These are phyloP conservation scores for Aquilaria malaccensis DNA, from an alignment of 345 rosid genomes.

Conservation along the genomic window DNA sequence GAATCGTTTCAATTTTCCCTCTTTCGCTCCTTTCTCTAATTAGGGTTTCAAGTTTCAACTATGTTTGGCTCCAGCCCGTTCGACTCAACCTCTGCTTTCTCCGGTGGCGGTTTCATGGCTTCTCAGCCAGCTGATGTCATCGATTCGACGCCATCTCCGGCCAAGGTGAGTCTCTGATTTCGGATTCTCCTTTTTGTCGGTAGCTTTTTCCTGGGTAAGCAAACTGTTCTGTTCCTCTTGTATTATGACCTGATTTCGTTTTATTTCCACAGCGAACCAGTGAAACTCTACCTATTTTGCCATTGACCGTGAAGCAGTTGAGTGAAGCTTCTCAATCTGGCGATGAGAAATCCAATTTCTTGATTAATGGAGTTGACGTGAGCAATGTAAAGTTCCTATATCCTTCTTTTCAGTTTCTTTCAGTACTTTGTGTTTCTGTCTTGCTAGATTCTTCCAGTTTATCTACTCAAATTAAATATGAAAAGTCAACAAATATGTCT, in stretches of 20 bases:
- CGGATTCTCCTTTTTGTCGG: not conserved
- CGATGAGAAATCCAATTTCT: constrained; percentile 66
- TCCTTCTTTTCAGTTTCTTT: not conserved
- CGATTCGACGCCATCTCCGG: constrained; percentile 44
- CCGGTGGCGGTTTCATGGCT: constrained; percentile 66
- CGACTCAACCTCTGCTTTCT: constrained; percentile 39
- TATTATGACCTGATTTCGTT: not conserved
- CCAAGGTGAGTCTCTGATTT: constrained; percentile 32
- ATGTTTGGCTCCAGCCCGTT: constrained; percentile 77
- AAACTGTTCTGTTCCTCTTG: not conserved
- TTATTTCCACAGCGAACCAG: constrained; percentile 21
- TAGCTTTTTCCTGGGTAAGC: not conserved
- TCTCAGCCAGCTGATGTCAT: constrained; percentile 51
- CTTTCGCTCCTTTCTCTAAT: not conserved
- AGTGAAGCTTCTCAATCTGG: constrained; percentile 68
- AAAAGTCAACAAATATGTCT: no score
- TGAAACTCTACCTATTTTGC: constrained; percentile 59
- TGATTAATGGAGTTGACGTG: constrained; percentile 55
- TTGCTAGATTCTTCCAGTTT: no score
- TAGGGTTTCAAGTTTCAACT: constrained; percentile 17
- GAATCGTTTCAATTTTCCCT: not conserved
- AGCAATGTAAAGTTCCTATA: constrained; percentile 34
- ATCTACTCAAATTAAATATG: no score
- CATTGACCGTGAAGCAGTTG: constrained; percentile 81
- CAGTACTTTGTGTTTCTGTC: not conserved